Evolutionary conservation across 1,139 yeast species (phyloP).

Genomic region (Yamadazyma blattariae): DNA sequence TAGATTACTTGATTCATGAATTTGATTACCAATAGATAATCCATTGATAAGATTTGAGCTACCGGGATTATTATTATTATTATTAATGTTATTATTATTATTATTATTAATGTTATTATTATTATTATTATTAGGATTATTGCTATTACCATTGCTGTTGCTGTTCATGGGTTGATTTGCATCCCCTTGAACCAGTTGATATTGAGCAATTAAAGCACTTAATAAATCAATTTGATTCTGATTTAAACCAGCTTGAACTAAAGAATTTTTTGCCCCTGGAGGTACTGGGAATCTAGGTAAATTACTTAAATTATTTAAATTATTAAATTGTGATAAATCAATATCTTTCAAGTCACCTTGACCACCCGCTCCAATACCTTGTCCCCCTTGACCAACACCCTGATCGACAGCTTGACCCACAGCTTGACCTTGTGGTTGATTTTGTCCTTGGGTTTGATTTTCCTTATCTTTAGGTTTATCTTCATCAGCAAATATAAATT

Average conservation of each 20-base stretch:
- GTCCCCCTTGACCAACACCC: constrained; percentile 1
- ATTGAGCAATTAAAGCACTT: constrained; percentile 70
- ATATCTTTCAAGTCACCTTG: not conserved
- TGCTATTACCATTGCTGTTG: no score
- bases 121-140: no score
- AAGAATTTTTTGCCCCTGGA: constrained; percentile 62
- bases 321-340: constrained; percentile 9
- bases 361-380: not conserved
- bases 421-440: not conserved
- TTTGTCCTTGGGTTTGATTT: not conserved
- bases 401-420: not conserved
- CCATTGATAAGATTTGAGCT: not conserved
- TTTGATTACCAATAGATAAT: not conserved
- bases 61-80: not conserved
- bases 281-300: constrained; percentile 69
- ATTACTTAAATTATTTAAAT: constrained; percentile 3
- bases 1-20: not conserved
- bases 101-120: no score
- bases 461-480: constrained; percentile 46
- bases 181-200: constrained; percentile 44
- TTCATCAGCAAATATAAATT: constrained; percentile 75
- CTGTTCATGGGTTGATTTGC: not conserved
- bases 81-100: no score
- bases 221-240: constrained; percentile 69
- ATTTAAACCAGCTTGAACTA: constrained; percentile 62